Conservation (phyloP, 805 yeast genomes). For the Ogataea glucozyma region DNA sequence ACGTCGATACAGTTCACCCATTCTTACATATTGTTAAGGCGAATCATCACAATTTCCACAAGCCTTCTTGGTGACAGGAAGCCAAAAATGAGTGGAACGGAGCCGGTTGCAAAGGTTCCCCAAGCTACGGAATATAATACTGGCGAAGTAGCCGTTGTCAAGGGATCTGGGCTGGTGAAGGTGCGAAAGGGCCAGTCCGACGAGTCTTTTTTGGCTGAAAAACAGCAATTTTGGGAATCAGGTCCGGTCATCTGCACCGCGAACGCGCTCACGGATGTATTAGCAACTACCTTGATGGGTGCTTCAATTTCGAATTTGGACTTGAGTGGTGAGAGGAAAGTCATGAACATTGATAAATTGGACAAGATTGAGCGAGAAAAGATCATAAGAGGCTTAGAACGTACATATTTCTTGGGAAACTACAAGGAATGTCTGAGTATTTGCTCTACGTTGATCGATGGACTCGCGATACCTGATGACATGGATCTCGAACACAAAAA, state of each 20-base stretch:
- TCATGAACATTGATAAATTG: conserved; percentile 28
- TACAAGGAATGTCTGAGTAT: conserved; percentile 53
- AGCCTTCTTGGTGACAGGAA: conserved; percentile 1
- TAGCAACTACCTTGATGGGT: not conserved
- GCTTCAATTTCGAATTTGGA: not conserved
- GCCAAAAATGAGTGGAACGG: conserved; percentile 4
- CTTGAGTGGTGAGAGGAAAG: conserved; percentile 25
- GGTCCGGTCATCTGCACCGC: conserved; percentile 62
- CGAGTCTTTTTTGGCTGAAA: conserved; percentile 59
- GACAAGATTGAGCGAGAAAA: conserved; percentile 57
- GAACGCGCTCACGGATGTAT: conserved; percentile 38
- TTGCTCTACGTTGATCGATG: conserved; percentile 36
- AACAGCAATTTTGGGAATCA: conserved; percentile 43
- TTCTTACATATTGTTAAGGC: not conserved
- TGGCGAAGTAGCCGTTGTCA: conserved; percentile 47
- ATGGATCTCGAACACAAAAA: conserved; percentile 35
- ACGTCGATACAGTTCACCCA: too few relatives aligned
- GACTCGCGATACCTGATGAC: conserved; percentile 29
- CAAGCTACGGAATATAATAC: conserved; percentile 26
- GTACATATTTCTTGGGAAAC: conserved; percentile 56
- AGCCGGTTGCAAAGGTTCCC: conserved; percentile 1
- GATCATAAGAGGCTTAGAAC: conserved; percentile 60
- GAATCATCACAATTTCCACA: not conserved
- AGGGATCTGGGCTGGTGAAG: conserved; percentile 47
- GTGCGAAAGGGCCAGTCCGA: conserved; percentile 70